A percentile compares a stretch with the other conserved stretches of the same genome.
Evolutionary conservation across 495 filamentous ascomycete genomes (phyloP).

Genomic region (Extremus antarcticus): DNA sequence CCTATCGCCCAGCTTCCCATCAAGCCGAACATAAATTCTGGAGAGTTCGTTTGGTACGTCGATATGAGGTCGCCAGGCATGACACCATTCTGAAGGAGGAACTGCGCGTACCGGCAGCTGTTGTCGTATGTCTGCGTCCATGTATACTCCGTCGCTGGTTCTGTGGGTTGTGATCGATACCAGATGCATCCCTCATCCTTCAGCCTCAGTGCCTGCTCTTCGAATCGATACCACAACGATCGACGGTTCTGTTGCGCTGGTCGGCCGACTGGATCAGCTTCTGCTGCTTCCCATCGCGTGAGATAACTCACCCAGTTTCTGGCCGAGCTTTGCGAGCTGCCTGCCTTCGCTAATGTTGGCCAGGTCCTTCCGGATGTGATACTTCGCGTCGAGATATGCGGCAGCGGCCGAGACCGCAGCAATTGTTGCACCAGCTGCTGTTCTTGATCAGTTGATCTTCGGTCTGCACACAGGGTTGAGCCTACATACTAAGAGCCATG

Average conservation of each 20-base stretch:
- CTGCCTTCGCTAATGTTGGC: conserved; percentile 22
- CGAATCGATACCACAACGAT: background rate
- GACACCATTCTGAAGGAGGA: conserved; percentile 49
- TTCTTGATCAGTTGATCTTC: background rate
- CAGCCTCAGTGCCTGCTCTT: background rate
- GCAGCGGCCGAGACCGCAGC: conserved; percentile 38
- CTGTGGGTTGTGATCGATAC: conserved; percentile 5
- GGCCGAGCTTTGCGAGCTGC: background rate
- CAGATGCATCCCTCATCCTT: background rate
- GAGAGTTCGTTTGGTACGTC: conserved; percentile 57
- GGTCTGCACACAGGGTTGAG: background rate
- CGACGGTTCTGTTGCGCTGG: background rate
- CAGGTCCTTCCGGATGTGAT: conserved; percentile 52
- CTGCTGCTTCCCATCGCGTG: background rate
- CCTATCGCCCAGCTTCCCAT: conserved; percentile 54
- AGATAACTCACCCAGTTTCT: background rate
- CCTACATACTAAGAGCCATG: background rate
- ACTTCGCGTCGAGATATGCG: conserved; percentile 62
- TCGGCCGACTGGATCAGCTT: background rate
- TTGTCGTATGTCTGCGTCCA: conserved; percentile 47
- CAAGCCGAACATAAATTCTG: conserved; percentile 56
- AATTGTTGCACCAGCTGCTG: conserved; percentile 34
- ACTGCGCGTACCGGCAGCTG: conserved; percentile 55
- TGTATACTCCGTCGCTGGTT: conserved; percentile 28
- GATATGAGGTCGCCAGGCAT: conserved; percentile 52